Conservation (phyloP, 352 stramenopile genomes). For the Globisporangium nodosum region DNA sequence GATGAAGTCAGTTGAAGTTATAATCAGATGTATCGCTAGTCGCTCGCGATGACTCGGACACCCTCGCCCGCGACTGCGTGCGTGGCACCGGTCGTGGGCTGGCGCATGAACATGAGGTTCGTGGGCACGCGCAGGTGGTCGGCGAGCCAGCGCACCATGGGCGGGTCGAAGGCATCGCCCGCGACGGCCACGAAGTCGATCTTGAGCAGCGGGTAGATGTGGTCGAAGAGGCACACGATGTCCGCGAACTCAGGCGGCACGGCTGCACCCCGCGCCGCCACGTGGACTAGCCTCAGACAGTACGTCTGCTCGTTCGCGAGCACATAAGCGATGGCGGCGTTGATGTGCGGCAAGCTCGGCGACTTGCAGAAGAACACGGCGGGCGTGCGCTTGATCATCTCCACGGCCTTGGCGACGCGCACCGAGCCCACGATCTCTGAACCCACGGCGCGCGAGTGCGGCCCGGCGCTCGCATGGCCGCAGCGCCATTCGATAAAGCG, state of each 20-base stretch:
- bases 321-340: slow-evolving; percentile 90
- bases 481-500: slow-evolving; percentile 19
- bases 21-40: neutral
- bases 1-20: no score
- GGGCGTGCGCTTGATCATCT: slow-evolving; percentile 70
- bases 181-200: slow-evolving; percentile 69
- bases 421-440: slow-evolving; percentile 42
- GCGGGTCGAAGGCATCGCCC: slow-evolving; percentile 51
- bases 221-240: slow-evolving; percentile 63
- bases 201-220: slow-evolving; percentile 83
- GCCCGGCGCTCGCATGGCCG: neutral
- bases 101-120: slow-evolving; percentile 78
- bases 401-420: slow-evolving; percentile 64
- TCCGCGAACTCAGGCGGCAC: slow-evolving; percentile 25
- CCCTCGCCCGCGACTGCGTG: slow-evolving; percentile 74
- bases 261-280: slow-evolving; percentile 22
- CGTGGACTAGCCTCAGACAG: slow-evolving; percentile 83
- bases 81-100: slow-evolving; percentile 47
- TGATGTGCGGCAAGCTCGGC: slow-evolving; percentile 85
- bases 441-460: neutral
- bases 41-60: slow-evolving; percentile 67
- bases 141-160: slow-evolving; percentile 71
- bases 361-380: slow-evolving; percentile 90
- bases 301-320: slow-evolving; percentile 86
- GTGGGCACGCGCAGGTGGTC: slow-evolving; percentile 55